Evolutionary conservation across 2,329 filamentous ascomycete species (phyloP).

Genomic region (Lecanicillium sp.): DNA sequence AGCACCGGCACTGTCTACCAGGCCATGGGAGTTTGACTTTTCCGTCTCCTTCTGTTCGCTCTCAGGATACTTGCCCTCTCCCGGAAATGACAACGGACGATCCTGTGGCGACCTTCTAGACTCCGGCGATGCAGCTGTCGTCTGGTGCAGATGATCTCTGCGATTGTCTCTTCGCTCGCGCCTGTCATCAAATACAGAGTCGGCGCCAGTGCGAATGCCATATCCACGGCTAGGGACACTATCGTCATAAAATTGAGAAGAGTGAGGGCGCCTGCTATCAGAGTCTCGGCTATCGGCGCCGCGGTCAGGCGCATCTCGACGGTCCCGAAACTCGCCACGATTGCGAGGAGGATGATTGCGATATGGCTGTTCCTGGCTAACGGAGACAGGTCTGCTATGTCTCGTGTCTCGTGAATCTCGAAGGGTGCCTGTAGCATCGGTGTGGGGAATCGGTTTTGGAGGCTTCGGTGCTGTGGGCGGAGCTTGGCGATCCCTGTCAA

Average conservation of each 20-base stretch:
- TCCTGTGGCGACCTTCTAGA: conserved; percentile 16
- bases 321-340: conserved; percentile 41
- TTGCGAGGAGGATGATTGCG: conserved; percentile 44
- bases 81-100: neutral
- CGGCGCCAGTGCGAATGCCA: conserved; percentile 41
- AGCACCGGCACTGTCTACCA: conserved; percentile 41
- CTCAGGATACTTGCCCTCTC: neutral
- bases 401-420: conserved; percentile 20
- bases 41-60: neutral
- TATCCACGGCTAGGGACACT: conserved; percentile 43
- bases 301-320: conserved; percentile 37
- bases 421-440: conserved; percentile 15
- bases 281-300: conserved; percentile 26
- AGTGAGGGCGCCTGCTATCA: conserved; percentile 23
- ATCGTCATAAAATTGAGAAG: conserved; percentile 39
- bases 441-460: conserved; percentile 21
- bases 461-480: conserved; percentile 37
- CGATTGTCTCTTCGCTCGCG: conserved; percentile 30
- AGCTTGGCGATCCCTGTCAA: conserved; percentile 24
- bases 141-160: conserved; percentile 15
- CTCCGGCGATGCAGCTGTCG: conserved; percentile 18
- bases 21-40: neutral
- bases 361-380: conserved; percentile 47
- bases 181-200: conserved; percentile 34
- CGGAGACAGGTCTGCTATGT: conserved; percentile 41